Conservation (phyloP, 2,329 filamentous ascomycete species). For the Colletotrichum neosansevieriae region DNA sequence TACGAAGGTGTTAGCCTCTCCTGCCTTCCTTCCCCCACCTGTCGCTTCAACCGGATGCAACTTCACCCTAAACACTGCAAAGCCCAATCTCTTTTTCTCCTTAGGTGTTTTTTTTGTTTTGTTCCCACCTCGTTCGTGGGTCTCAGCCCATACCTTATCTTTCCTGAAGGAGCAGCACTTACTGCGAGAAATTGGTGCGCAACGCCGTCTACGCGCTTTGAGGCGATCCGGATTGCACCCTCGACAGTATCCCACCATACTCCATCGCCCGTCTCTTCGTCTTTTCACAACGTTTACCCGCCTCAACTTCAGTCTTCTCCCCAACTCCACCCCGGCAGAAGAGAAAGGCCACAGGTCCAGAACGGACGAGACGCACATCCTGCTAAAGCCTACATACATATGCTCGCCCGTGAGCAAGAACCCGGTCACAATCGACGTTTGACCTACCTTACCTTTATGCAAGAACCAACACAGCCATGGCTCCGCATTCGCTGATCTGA, state of each 20-base stretch:
- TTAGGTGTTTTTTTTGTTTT: conserved; percentile 8
- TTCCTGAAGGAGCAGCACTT: conserved; percentile 18
- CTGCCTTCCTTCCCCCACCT: conserved; percentile 23
- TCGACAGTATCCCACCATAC: conserved; percentile 23
- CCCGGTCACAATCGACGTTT: conserved; percentile 20
- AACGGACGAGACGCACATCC: conserved; percentile 25
- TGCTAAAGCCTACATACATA: conserved; percentile 33
- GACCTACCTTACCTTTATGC: conserved; percentile 13
- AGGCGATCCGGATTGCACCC: conserved; percentile 33
- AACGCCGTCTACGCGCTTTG: conserved; percentile 16
- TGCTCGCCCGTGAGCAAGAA: conserved; percentile 25
- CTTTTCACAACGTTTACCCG: background rate
- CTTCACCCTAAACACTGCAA: conserved; percentile 34
- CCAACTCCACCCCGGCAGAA: conserved; percentile 27
- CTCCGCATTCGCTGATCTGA: conserved; percentile 38
- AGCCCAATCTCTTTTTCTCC: background rate
- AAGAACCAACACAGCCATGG: conserved; percentile 34
- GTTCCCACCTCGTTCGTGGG: background rate
- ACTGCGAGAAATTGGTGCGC: conserved; percentile 14
- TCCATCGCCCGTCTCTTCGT: conserved; percentile 2
- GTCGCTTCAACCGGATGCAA: conserved; percentile 32
- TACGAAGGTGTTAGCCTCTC: conserved; percentile 1
- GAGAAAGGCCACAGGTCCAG: conserved; percentile 23
- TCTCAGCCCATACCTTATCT: background rate
- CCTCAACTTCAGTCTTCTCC: conserved; percentile 19